Conservation (phyloP, 106 monocot species). For the Acanthochlamys bracteata region DNA sequence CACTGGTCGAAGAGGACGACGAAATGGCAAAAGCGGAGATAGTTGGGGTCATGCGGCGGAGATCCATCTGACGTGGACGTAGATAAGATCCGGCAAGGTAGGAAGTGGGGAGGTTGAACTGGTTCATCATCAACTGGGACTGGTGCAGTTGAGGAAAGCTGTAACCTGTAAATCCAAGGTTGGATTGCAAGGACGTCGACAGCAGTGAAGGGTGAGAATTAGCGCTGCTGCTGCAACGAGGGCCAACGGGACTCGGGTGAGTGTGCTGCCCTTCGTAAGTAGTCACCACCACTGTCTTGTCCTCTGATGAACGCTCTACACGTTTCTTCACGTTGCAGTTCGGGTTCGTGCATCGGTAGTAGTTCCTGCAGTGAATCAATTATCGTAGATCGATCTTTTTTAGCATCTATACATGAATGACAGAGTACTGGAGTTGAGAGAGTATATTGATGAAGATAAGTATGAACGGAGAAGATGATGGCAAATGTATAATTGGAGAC, state of each 20-base stretch:
- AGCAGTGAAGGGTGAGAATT: background rate
- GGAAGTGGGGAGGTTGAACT: background rate
- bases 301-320: constrained; percentile 55
- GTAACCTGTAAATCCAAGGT: background rate
- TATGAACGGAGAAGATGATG: background rate
- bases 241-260: constrained; percentile 33
- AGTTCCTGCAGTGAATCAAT: constrained; percentile 41
- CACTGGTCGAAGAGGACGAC: background rate
- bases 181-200: background rate
- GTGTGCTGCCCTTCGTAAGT: constrained; percentile 82
- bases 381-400: constrained; percentile 4
- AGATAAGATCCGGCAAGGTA: constrained; percentile 3
- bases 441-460: background rate
- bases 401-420: too few species aligned
- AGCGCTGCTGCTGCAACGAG: constrained; percentile 18
- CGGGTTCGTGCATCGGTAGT: constrained; percentile 68
- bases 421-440: too few species aligned
- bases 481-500: constrained; percentile 27
- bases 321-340: constrained; percentile 72
- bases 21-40: background rate
- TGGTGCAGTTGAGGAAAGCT: background rate
- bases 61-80: background rate
- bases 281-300: constrained; percentile 55
- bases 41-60: background rate
- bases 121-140: background rate